Evolutionary conservation across 2,329 filamentous ascomycete genomes (phyloP).

Genomic region (Akanthomyces uredinophilus): DNA sequence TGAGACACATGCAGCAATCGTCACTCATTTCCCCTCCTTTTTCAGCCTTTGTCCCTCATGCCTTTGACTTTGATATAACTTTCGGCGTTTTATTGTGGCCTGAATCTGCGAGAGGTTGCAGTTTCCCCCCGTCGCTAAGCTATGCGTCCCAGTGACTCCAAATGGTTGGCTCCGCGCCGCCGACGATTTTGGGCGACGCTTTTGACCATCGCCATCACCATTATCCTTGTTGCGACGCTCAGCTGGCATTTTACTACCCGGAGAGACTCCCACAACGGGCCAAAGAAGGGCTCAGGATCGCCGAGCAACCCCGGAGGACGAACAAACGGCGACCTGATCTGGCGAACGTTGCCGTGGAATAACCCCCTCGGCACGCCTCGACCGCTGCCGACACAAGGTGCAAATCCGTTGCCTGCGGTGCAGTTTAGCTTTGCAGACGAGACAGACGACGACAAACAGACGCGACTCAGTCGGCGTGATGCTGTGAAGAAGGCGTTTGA

Average conservation of each 20-base stretch:
- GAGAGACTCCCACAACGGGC: background rate
- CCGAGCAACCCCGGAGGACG: background rate
- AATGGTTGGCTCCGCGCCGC: background rate
- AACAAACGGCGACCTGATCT: background rate
- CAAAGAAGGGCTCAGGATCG: background rate
- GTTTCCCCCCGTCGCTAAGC: background rate
- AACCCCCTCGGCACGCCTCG: conserved; percentile 4
- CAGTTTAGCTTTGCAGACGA: conserved; percentile 16
- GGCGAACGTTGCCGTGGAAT: conserved; percentile 11
- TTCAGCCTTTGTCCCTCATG: background rate
- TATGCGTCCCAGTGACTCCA: background rate
- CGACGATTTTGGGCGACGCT: background rate
- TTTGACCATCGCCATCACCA: background rate
- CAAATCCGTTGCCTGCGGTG: conserved; percentile 2
- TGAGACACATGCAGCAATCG: background rate
- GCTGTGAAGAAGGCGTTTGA: conserved; percentile 39
- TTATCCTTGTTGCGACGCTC: background rate
- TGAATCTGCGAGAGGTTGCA: background rate
- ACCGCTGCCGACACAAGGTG: background rate
- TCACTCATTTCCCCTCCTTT: background rate
- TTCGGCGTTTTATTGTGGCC: background rate
- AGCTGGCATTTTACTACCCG: background rate
- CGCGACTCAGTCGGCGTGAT: conserved; percentile 31
- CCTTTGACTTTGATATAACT: background rate
- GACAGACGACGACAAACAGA: conserved; percentile 16